Conservation (phyloP, 1,284 basidiomycete species). For the Takashimella tepidaria region DNA sequence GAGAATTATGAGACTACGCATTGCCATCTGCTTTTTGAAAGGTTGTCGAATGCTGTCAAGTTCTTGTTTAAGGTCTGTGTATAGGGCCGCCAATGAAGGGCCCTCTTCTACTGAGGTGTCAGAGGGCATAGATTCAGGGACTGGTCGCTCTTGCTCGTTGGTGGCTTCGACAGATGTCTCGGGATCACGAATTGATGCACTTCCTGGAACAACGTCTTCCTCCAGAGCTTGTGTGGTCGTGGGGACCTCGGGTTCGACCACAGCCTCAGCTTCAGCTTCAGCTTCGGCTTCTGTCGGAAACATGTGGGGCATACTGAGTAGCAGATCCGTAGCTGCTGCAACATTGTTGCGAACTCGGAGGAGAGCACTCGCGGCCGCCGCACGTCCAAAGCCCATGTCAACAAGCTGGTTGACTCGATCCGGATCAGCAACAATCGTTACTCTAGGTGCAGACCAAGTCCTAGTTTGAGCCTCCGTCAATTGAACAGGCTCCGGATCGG, state of each 20-base stretch:
- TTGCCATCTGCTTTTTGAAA: constrained; percentile 61
- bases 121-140: constrained; percentile 16
- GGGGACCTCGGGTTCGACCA: constrained; percentile 8
- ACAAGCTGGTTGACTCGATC: constrained; percentile 71
- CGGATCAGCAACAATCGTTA: constrained; percentile 58
- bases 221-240: constrained; percentile 8
- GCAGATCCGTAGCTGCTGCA: constrained; percentile 79
- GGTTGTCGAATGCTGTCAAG: constrained; percentile 64
- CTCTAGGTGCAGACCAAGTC: constrained; percentile 41
- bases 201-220: no score
- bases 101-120: constrained; percentile 6
- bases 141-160: neutral
- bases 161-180: constrained; percentile 12
- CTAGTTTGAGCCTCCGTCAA: constrained; percentile 8
- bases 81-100: neutral
- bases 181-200: no score
- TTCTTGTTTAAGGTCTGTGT: constrained; percentile 43
- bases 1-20: constrained; percentile 68
- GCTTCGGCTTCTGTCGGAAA: constrained; percentile 49
- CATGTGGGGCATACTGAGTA: constrained; percentile 76
- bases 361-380: constrained; percentile 77
- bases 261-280: constrained; percentile 21
- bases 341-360: constrained; percentile 82
- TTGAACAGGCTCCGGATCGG: neutral
- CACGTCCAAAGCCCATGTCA: constrained; percentile 94